These are phyloP conservation scores for Scleromitrula shiraiana DNA, from an alignment of 2,329 filamentous ascomycete genomes.

Conservation along the genomic window DNA sequence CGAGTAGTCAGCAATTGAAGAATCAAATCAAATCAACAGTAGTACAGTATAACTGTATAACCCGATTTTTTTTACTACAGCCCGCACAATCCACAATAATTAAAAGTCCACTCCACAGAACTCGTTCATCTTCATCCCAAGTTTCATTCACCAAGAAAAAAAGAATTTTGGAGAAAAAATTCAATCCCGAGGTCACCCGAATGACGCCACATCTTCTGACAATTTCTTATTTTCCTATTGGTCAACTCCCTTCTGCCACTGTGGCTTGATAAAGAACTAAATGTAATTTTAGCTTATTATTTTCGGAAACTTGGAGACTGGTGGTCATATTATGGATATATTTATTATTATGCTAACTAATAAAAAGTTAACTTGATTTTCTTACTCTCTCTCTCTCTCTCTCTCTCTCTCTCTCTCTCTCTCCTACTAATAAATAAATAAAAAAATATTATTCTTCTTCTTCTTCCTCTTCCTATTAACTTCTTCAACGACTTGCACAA, in stretches of 20 bases:
- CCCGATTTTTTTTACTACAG: too few relatives aligned
- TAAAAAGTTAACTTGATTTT: too few relatives aligned
- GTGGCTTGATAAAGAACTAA: slow-evolving; percentile 6
- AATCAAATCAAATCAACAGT: too few relatives aligned
- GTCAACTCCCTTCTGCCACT: not conserved
- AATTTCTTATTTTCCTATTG: not conserved
- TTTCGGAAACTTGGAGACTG: not conserved
- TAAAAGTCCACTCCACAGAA: not conserved
- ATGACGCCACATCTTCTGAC: slow-evolving; percentile 5
- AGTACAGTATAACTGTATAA: too few relatives aligned
- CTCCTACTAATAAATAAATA: too few relatives aligned
- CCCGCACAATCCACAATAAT: not conserved
- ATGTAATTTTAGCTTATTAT: not conserved
- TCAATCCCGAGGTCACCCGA: slow-evolving; percentile 1
- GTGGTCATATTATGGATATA: too few relatives aligned
- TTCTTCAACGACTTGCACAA: too few relatives aligned
- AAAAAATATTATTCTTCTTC: too few relatives aligned
- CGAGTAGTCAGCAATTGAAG: not conserved
- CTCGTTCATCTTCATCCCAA: not conserved
- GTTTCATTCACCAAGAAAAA: not conserved
- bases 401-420: too few relatives aligned
- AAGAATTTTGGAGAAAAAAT: slow-evolving; percentile 1
- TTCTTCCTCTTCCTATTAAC: too few relatives aligned
- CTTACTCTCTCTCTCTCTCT: too few relatives aligned
- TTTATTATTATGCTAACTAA: too few relatives aligned